phyloP scores from a whole-genome alignment of 2,329 filamentous ascomycete species.

The Clarireedia paspali region DNA sequence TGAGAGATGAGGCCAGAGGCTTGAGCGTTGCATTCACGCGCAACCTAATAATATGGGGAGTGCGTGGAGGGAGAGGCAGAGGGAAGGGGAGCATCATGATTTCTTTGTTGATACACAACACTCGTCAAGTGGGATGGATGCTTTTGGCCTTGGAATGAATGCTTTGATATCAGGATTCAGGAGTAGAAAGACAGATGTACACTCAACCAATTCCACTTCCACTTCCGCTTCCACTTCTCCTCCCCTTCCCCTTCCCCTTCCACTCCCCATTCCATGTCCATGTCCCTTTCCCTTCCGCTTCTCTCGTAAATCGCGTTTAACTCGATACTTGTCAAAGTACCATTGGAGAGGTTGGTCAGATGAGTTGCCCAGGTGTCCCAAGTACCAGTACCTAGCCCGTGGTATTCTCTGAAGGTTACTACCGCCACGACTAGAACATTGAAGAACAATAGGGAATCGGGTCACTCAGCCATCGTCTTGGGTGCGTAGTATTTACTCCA shows the following conservation, averaged over 20 bases:
- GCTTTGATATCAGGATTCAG: no score
- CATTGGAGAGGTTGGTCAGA: neutral
- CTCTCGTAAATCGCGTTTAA: neutral
- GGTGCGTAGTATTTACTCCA: no score
- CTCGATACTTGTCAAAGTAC: neutral
- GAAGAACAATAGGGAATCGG: neutral
- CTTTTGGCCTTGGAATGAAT: no score
- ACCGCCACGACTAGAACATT: neutral
- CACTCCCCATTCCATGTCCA: no score
- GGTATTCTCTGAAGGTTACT: neutral
- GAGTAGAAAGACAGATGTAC: no score
- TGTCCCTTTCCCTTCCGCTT: neutral
- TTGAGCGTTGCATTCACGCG: neutral
- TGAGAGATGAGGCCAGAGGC: neutral
- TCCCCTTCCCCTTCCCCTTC: no score
- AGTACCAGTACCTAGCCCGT: neutral
- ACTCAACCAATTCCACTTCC: no score
- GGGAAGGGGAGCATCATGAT: neutral
- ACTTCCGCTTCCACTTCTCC: no score
- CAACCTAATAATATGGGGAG: neutral
- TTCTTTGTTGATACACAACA: neutral
- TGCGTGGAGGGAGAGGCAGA: neutral
- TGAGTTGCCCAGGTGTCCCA: neutral
- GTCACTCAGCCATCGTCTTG: neutral
- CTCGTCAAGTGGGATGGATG: no score